Percentiles rank a stretch among this genome's conserved stretches.
Conservation (phyloP, 2,329 filamentous ascomycete species). For the Diaporthe aspalathi region DNA sequence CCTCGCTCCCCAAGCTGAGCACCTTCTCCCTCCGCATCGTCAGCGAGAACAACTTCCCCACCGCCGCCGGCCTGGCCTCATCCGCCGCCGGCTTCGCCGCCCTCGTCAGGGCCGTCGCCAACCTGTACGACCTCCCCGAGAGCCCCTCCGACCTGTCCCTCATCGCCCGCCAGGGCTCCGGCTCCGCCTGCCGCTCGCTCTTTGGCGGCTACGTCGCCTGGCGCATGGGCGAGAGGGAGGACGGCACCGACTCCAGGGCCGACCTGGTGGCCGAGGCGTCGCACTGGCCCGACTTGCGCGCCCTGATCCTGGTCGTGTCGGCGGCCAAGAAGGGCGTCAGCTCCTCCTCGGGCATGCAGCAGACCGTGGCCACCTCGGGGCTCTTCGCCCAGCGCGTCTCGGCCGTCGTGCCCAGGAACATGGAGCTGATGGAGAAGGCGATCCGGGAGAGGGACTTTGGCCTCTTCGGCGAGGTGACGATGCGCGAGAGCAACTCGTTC, state of each 20-base stretch:
- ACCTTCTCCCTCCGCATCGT: constrained; percentile 83
- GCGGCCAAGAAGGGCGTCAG: constrained; percentile 96
- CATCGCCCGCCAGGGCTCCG: constrained; percentile 93
- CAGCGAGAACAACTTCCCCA: constrained; percentile 99
- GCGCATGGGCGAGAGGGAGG: constrained; percentile 79
- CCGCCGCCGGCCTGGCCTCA: constrained; percentile 86
- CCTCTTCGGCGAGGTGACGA: constrained; percentile 88
- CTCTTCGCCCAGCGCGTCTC: constrained; percentile 83
- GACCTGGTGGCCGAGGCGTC: constrained; percentile 87
- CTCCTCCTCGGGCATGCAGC: constrained; percentile 95
- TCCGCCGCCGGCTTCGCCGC: constrained; percentile 78
- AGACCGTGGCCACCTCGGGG: constrained; percentile 90
- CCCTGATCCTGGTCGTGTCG: constrained; percentile 88
- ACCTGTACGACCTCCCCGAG: constrained; percentile 88
- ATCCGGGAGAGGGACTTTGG: constrained; percentile 84
- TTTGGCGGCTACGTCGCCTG: constrained; percentile 98
- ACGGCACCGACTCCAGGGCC: constrained; percentile 89
- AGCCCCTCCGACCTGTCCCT: constrained; percentile 85
- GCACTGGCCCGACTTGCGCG: constrained; percentile 97
- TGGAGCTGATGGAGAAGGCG: constrained; percentile 86
- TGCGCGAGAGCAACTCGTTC: constrained; percentile 97
- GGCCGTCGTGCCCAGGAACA: constrained; percentile 82
- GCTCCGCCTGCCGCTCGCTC: constrained; percentile 91
- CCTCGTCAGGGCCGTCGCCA: constrained; percentile 85
- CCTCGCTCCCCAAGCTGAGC: constrained; percentile 85